These are phyloP conservation scores for Emmonsiellopsis sp. DNA, from an alignment of 2,329 filamentous ascomycete genomes.

Conservation along the genomic window DNA sequence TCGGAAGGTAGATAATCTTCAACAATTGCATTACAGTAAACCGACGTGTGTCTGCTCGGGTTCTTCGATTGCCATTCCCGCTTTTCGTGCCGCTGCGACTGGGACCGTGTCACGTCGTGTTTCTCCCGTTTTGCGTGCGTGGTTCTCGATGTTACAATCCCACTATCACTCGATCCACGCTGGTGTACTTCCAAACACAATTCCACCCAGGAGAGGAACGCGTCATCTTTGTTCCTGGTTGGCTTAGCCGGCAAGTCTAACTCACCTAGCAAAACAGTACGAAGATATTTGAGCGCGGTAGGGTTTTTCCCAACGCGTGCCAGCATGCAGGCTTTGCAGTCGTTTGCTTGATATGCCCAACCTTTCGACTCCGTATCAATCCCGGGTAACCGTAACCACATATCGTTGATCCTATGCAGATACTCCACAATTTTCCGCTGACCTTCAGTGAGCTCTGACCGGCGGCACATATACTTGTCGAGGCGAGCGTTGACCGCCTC, in stretches of 20 bases:
- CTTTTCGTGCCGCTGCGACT: too few species aligned
- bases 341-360: conserved; percentile 22
- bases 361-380: conserved; percentile 7
- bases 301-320: conserved; percentile 21
- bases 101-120: too few species aligned
- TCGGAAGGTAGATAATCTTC: too few species aligned
- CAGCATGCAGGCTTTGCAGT: conserved; percentile 32
- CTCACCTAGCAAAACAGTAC: conserved; percentile 18
- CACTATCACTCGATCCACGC: too few species aligned
- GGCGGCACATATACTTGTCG: conserved; percentile 14
- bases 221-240: background rate
- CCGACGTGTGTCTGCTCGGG: too few species aligned
- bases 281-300: conserved; percentile 21
- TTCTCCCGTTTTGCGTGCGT: too few species aligned
- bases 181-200: background rate
- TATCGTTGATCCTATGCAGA: conserved; percentile 20
- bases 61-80: too few species aligned
- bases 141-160: too few species aligned
- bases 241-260: too few species aligned
- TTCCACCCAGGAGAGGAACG: background rate
- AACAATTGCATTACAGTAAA: too few species aligned
- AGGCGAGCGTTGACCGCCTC: conserved; percentile 6
- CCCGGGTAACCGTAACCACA: conserved; percentile 25
- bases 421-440: conserved; percentile 12
- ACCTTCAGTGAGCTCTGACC: conserved; percentile 5